Base-by-base conservation (phyloP, 352 stramenopile genomes). In the Aphanomyces cochlioides region DNA sequence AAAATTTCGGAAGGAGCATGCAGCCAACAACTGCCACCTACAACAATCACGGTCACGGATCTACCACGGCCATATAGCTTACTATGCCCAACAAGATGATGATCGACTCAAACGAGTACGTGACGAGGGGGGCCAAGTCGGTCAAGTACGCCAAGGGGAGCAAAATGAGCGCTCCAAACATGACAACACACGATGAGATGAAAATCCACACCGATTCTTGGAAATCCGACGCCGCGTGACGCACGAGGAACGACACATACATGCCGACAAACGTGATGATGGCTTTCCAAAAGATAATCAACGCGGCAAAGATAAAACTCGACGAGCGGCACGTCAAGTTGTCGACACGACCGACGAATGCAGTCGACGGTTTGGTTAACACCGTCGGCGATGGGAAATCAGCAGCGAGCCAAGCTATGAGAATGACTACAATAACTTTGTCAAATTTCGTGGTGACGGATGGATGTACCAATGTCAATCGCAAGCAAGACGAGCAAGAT, bases 141-240 rank as follows among this genome's bases (percentile, higher is more conserved):
- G 54, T 41, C 7, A 56, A 2, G 60, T 67, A 67, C 7, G 60
- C 60, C 47, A 67, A 19, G 17, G 60, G 21, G 2, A 67, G 28
- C 28, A 67, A 34, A 37, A 67, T 4, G 7, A 87, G 39, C 2
- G 57, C 41, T n/a, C 63, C 68, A 0, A 77, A 39, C 1, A 90
- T 70, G 37, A 91, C 84, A 6, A 89, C 72, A 0, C 83, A 7
- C 0, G 78, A 75, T 0, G 82, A 84, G 2, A 61, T 73, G 58
- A 88, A 85, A 45, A 85, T 89, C 83, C 83, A 89, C 60, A 84
- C 76, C 5, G 81, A 79, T 41, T 90, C 81, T 56, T 90, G 83
- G 57, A 89, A 89, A 63, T 89, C 81, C 0, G 77, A 67, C n/a
- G 76, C 85, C 19, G 86, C 82, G 21, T 85, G 78, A 7, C 79